Percentiles rank a stretch among this genome's conserved stretches.
These are phyloP conservation scores for Wolfiporia cocos DNA, from an alignment of 1,284 basidiomycete species.

Conservation along the genomic window DNA sequence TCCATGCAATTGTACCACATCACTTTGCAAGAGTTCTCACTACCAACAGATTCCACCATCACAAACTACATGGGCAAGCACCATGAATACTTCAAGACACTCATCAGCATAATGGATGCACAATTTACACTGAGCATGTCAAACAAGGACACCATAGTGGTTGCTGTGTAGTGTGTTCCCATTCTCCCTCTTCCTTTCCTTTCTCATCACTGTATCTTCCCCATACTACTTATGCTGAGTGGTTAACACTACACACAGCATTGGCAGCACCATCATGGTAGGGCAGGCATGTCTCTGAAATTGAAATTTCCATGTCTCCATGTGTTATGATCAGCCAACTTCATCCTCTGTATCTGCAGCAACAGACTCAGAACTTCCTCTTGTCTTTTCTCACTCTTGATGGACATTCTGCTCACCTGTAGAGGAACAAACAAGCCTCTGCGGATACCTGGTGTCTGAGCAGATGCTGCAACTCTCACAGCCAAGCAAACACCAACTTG, in stretches of 20 bases:
- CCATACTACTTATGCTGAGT: not conserved
- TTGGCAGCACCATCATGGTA: constrained; percentile 64
- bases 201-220: constrained; percentile 50
- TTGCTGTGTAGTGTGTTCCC: constrained; percentile 72
- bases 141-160: constrained; percentile 66
- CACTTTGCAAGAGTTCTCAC: not conserved
- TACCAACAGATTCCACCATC: constrained; percentile 64
- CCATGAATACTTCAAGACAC: constrained; percentile 79
- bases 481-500: no score
- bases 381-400: no score
- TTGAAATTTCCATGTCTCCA: no score
- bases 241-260: constrained; percentile 21
- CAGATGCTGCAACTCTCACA: no score
- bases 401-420: no score
- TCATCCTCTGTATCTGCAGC: no score
- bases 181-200: constrained; percentile 1
- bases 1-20: constrained; percentile 15
- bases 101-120: constrained; percentile 75
- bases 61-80: constrained; percentile 85
- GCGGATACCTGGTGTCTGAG: no score
- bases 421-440: no score
- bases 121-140: constrained; percentile 79
- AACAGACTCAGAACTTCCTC: no score
- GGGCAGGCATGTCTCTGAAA: no score
- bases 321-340: no score